Conservation (phyloP, 306 rosid genomes). For the Dryas alaskensis region DNA sequence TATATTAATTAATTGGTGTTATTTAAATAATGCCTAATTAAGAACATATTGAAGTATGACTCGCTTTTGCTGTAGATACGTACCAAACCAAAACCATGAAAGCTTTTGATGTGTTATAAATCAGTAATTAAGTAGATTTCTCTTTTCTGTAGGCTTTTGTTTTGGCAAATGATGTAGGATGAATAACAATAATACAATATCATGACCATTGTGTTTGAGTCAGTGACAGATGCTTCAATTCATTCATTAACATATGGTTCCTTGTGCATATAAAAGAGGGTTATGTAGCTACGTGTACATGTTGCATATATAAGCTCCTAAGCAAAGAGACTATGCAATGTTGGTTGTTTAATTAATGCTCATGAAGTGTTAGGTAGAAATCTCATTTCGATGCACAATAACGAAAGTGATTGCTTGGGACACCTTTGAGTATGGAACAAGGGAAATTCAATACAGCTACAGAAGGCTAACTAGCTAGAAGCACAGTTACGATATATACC, state of each 20-base stretch:
- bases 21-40: too few relatives aligned
- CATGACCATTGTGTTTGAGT: conserved; percentile 12
- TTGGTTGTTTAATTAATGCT: not conserved
- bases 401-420: conserved; percentile 29
- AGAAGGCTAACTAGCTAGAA: not conserved
- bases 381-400: conserved; percentile 33
- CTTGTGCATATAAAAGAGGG: not conserved
- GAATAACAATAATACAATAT: conserved; percentile 9
- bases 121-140: too few relatives aligned
- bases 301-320: not conserved
- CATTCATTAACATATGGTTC: not conserved
- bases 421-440: conserved; percentile 65
- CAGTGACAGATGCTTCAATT: not conserved
- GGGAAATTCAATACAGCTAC: conserved; percentile 40
- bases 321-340: not conserved
- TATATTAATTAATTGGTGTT: too few relatives aligned
- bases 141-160: conserved; percentile 6
- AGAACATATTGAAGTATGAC: too few relatives aligned
- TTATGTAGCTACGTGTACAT: not conserved
- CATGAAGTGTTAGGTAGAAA: conserved; percentile 44
- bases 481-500: conserved; percentile 34
- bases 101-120: too few relatives aligned
- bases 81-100: too few relatives aligned
- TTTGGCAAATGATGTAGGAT: conserved; percentile 16
- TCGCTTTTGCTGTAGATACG: too few relatives aligned